These are phyloP conservation scores for Sclerotinia borealis DNA, from an alignment of 2,329 filamentous ascomycete species.

Conservation along the genomic window DNA sequence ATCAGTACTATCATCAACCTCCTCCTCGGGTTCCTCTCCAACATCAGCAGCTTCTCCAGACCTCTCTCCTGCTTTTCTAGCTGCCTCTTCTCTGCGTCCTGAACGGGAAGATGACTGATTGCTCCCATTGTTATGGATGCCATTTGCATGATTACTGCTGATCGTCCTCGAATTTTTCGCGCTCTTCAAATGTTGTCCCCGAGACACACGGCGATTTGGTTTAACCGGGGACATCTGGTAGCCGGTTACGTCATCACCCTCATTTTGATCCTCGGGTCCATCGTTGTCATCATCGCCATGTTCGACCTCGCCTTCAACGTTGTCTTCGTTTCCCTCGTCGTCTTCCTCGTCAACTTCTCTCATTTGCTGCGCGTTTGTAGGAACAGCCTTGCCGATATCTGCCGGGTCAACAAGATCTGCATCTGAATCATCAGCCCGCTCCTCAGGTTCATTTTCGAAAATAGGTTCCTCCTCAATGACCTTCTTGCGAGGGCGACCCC, in stretches of 20 bases:
- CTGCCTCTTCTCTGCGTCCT: not conserved
- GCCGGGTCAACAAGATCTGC: not conserved
- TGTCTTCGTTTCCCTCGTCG: not conserved
- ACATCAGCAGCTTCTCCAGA: not conserved
- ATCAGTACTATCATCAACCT: not conserved
- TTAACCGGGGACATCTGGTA: not conserved
- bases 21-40: not conserved
- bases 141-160: not conserved
- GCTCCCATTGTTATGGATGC: not conserved
- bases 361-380: not conserved
- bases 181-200: not conserved
- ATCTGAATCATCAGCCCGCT: not conserved
- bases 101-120: not conserved
- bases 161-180: not conserved
- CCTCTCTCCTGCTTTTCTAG: not conserved
- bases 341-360: not conserved
- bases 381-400: not conserved
- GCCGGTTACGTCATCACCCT: too few relatives aligned
- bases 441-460: not conserved
- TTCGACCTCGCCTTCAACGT: not conserved
- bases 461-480: not conserved
- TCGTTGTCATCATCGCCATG: not conserved
- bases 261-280: not conserved
- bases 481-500: conserved; percentile 8
- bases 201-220: not conserved